These are phyloP conservation scores for Rhamnella rubrinervis DNA, from an alignment of 331 rosid genomes.

Conservation along the genomic window DNA sequence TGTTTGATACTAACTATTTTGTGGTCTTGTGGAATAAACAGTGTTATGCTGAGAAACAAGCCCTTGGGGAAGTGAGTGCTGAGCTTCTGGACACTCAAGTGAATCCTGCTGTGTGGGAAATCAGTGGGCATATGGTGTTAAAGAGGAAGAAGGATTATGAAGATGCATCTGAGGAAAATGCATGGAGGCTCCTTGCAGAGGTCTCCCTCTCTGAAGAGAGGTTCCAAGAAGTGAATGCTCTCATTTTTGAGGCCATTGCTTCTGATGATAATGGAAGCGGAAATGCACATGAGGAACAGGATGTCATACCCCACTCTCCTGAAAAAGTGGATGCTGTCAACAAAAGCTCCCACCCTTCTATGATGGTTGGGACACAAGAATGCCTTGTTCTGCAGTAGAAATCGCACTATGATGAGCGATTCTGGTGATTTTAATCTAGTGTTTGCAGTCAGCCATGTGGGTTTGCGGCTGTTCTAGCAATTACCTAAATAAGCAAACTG, in stretches of 20 bases:
- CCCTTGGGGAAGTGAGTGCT: slow-evolving; percentile 89
- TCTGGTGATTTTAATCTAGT: slow-evolving; percentile 16
- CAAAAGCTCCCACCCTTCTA: slow-evolving; percentile 26
- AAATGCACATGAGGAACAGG: slow-evolving; percentile 10
- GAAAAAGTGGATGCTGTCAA: slow-evolving; percentile 34
- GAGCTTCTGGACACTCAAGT: slow-evolving; percentile 98
- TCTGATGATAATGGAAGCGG: slow-evolving; percentile 18
- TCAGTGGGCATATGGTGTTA: slow-evolving; percentile 98
- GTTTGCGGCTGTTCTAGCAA: slow-evolving; percentile 29
- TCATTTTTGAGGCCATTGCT: slow-evolving; percentile 68
- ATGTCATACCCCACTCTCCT: slow-evolving; percentile 4
- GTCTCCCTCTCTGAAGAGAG: slow-evolving; percentile 94
- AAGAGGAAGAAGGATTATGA: slow-evolving; percentile 89
- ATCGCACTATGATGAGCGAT: slow-evolving; percentile 20
- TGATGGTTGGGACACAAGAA: slow-evolving; percentile 53
- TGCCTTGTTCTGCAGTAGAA: slow-evolving; percentile 68
- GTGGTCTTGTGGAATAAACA: slow-evolving; percentile 26
- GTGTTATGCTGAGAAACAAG: slow-evolving; percentile 99
- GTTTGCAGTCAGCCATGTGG: slow-evolving; percentile 21
- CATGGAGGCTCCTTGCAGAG: slow-evolving; percentile 96
- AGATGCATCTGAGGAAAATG: slow-evolving; percentile 91
- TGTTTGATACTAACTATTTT: neutral
- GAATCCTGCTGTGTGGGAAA: slow-evolving; percentile 99
- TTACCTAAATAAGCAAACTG: slow-evolving; percentile 39
- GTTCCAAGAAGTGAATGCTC: slow-evolving; percentile 79